Percentiles rank a stretch among this genome's conserved stretches.
Conservation (phyloP, 768 basidiomycete genomes). For the Coprinopsis cinerea region DNA sequence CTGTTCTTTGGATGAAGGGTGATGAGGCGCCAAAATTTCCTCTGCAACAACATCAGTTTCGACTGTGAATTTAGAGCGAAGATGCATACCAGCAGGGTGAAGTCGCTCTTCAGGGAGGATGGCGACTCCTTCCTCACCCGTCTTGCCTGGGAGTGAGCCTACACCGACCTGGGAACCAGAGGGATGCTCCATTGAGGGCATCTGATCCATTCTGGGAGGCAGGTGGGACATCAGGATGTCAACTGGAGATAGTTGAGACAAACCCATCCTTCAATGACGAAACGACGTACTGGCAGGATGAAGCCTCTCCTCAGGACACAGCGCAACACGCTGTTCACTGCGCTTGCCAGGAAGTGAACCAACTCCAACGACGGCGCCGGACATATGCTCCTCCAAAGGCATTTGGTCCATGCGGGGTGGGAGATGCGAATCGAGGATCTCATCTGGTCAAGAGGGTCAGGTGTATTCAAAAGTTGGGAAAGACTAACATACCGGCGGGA, state of each 20-base stretch:
- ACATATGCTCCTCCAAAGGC: conserved; percentile 10
- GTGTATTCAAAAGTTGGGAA: too few species aligned
- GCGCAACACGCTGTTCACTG: conserved; percentile 38
- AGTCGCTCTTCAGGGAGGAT: conserved; percentile 42
- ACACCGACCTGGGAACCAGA: conserved; percentile 30
- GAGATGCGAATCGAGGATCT: background rate
- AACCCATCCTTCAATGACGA: background rate
- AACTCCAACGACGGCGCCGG: conserved; percentile 31
- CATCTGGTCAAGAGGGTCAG: too few species aligned
- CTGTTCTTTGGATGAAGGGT: too few species aligned
- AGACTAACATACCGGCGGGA: background rate
- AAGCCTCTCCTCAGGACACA: conserved; percentile 38
- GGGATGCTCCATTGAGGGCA: conserved; percentile 13
- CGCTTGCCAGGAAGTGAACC: conserved; percentile 43
- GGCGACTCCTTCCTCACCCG: conserved; percentile 40
- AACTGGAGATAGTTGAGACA: background rate
- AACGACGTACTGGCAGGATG: conserved; percentile 2
- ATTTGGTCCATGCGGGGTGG: conserved; percentile 20
- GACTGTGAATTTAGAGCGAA: background rate
- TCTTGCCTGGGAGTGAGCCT: conserved; percentile 43
- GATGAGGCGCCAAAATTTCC: background rate
- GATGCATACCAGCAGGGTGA: conserved; percentile 2
- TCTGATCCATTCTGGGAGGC: background rate
- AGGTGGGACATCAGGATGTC: background rate
- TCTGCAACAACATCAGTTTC: background rate